Conservation (phyloP, 495 filamentous ascomycete genomes). For the Penicillium lividum region DNA sequence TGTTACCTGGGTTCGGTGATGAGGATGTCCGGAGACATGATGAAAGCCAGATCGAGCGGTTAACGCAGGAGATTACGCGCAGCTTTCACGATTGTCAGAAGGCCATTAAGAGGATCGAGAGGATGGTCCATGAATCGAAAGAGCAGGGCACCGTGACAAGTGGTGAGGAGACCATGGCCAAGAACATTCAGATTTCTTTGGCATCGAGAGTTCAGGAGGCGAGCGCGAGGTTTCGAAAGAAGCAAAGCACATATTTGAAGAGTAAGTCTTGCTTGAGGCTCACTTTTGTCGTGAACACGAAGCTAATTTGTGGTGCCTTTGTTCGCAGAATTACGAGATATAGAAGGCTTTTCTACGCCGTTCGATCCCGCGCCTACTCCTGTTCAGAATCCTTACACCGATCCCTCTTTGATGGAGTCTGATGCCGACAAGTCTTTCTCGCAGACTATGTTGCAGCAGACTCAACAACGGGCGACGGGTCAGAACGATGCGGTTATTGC, state of each 20-base stretch:
- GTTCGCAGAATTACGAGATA: constrained; percentile 74
- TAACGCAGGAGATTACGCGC: constrained; percentile 87
- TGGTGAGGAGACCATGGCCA: constrained; percentile 92
- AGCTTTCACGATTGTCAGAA: constrained; percentile 88
- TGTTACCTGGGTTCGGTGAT: constrained; percentile 94
- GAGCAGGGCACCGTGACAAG: constrained; percentile 65
- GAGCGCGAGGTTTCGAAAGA: constrained; percentile 91
- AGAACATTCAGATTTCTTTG: constrained; percentile 89
- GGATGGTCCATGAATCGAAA: constrained; percentile 76
- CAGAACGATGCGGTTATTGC: constrained; percentile 83
- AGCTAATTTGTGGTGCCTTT: neutral
- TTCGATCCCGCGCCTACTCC: constrained; percentile 67
- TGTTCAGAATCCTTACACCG: constrained; percentile 63
- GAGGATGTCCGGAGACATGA: constrained; percentile 81
- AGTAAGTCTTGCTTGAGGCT: constrained; percentile 54
- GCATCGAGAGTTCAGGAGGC: constrained; percentile 87
- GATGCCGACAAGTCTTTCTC: constrained; percentile 91
- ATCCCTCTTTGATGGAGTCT: constrained; percentile 84
- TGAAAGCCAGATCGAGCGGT: constrained; percentile 82
- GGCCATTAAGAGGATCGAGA: constrained; percentile 81
- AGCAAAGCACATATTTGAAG: constrained; percentile 93
- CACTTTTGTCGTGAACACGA: neutral
- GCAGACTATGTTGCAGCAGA: constrained; percentile 80
- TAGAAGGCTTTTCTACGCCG: constrained; percentile 64
- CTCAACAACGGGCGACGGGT: constrained; percentile 64